A percentile compares a stretch with the other conserved stretches of the same genome.
Evolutionary conservation across 1,284 basidiomycete species (phyloP).

Genomic region (Pascua sp.): DNA sequence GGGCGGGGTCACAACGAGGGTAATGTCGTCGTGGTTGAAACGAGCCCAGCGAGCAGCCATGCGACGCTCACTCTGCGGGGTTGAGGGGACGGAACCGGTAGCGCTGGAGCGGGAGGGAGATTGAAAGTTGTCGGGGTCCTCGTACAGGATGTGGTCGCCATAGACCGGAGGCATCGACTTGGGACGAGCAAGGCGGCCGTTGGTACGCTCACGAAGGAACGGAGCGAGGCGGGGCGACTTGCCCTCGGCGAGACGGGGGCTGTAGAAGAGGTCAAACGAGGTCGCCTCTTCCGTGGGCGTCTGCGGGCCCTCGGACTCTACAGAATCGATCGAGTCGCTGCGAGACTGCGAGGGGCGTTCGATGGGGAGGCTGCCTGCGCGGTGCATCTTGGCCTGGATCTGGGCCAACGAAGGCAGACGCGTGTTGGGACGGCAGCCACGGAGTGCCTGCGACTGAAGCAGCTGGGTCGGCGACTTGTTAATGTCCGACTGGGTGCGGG

Average conservation of each 20-base stretch:
- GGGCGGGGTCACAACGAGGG: conserved; percentile 12
- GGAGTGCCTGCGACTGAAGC: conserved; percentile 2
- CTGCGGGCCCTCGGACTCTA: conserved; percentile 35
- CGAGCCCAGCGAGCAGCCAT: too few species aligned
- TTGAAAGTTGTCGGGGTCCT: too few species aligned
- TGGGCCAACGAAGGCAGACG: conserved; percentile 40
- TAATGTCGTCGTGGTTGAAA: neutral
- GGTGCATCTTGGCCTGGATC: conserved; percentile 41
- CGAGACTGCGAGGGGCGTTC: conserved; percentile 2
- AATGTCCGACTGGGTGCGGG: conserved; percentile 25
- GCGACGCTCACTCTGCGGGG: too few species aligned
- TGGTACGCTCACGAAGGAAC: conserved; percentile 41
- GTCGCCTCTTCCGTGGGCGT: conserved; percentile 38
- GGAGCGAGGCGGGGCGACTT: conserved; percentile 35
- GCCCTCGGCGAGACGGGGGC: neutral
- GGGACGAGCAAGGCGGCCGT: conserved; percentile 33
- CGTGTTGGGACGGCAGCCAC: conserved; percentile 2
- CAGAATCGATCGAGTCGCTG: conserved; percentile 20
- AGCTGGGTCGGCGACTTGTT: neutral
- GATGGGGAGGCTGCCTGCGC: too few species aligned
- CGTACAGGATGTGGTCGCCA: neutral
- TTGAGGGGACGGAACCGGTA: too few species aligned
- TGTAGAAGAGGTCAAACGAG: conserved; percentile 16
- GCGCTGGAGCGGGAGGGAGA: too few species aligned
- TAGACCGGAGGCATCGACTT: conserved; percentile 31